A percentile compares a stretch with the other conserved stretches of the same genome.
Conservation (phyloP, 345 rosid species). For the Eucalyptus cladocalyx region DNA sequence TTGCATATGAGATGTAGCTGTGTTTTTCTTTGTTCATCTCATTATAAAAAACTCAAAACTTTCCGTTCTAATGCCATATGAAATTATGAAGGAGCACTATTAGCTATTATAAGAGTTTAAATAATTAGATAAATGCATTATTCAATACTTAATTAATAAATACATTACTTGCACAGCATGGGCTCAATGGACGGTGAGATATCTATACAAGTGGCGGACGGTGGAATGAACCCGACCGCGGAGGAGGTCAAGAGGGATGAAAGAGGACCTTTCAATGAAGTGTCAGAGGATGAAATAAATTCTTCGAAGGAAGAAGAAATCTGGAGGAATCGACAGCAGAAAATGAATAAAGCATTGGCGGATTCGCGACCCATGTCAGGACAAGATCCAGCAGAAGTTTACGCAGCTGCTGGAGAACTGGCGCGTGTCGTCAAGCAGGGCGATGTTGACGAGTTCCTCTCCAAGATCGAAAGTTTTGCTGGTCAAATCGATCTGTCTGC, state of each 20-base stretch:
- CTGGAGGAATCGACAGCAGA: background rate
- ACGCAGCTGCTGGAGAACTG: accelerated
- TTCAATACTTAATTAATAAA: too few relatives aligned
- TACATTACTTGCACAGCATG: too few relatives aligned
- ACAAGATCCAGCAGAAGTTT: too few relatives aligned
- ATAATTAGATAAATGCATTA: too few relatives aligned
- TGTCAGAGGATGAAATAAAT: accelerated
- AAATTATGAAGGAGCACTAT: too few relatives aligned
- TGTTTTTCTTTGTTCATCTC: background rate
- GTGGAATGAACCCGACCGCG: accelerated
- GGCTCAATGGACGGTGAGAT: accelerated
- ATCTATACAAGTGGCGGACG: too few relatives aligned
- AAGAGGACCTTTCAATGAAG: too few relatives aligned
- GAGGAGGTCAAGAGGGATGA: too few relatives aligned
- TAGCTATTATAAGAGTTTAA: too few relatives aligned
- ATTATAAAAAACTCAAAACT: too few relatives aligned
- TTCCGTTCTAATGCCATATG: accelerated
- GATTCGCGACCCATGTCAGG: accelerated
- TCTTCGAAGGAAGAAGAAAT: background rate
- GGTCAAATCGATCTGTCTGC: accelerated
- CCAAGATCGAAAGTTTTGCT: too few relatives aligned
- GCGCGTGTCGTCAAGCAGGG: accelerated
- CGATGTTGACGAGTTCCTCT: accelerated
- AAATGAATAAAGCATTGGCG: background rate
- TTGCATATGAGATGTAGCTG: background rate